Evolutionary conservation across 352 stramenopile genomes (phyloP).

Genomic region (Plasmopara muralis): DNA sequence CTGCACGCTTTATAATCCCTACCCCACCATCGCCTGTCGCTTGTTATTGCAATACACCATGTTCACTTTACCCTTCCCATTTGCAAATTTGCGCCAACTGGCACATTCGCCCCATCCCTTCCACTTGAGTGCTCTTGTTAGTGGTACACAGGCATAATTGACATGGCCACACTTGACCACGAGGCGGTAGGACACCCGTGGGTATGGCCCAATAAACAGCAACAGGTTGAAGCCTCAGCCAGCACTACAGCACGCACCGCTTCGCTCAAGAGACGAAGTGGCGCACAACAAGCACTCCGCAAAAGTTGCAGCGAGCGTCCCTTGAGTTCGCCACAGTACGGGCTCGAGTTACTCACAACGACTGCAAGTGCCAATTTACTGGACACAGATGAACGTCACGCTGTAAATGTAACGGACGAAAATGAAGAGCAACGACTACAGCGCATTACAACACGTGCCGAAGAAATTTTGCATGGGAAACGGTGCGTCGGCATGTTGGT

Average conservation of each 20-base stretch:
- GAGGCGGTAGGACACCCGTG: conserved; percentile 33
- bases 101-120: conserved; percentile 5
- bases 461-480: conserved; percentile 59
- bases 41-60: conserved; percentile 10
- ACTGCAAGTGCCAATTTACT: conserved; percentile 30
- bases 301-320: conserved; percentile 37
- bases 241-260: conserved; percentile 12
- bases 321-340: conserved; percentile 13
- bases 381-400: conserved; percentile 24
- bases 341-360: conserved; percentile 9
- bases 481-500: conserved; percentile 57
- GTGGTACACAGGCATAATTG: conserved; percentile 11
- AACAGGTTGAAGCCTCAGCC: conserved; percentile 21
- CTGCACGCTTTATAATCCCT: conserved; percentile 8
- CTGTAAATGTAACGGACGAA: conserved; percentile 5
- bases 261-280: conserved; percentile 27
- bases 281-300: conserved; percentile 21
- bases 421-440: conserved; percentile 31
- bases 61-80: conserved; percentile 12
- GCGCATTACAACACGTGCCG: conserved; percentile 44
- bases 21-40: conserved; percentile 19
- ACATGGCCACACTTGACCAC: conserved; percentile 22
- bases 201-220: conserved; percentile 30
- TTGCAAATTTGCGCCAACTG: conserved; percentile 17
- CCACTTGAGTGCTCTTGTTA: too few species aligned